Evolutionary conservation across 2,329 filamentous ascomycete genomes (phyloP).

Genomic region (Arthrocladium fulminans): DNA sequence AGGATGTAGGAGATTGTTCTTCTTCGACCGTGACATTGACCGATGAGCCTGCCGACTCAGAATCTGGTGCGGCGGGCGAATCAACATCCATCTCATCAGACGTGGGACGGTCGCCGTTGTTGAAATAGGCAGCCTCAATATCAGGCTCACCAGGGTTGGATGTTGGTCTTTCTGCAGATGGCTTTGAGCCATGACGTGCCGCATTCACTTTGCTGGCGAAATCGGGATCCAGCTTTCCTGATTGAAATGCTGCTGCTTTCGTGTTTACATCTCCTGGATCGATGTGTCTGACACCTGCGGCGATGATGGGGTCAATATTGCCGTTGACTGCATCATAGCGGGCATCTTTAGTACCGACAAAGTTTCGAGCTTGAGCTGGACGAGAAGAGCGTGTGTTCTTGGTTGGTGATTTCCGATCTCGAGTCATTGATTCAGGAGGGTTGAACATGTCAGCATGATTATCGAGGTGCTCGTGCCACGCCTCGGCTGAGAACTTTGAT

Average conservation of each 20-base stretch:
- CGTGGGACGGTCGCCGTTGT: not conserved
- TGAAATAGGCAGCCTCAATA: not conserved
- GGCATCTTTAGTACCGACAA: conserved; percentile 12
- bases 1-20: not conserved
- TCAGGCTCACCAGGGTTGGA: not conserved
- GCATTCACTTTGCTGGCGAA: conserved; percentile 12
- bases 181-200: not conserved
- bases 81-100: conserved; percentile 8
- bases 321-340: conserved; percentile 2
- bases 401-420: conserved; percentile 22
- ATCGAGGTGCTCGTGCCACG: conserved; percentile 32
- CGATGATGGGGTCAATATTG: not conserved
- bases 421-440: conserved; percentile 22
- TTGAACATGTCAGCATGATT: conserved; percentile 31
- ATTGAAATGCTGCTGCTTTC: conserved; percentile 16
- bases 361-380: conserved; percentile 7
- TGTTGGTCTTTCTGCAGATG: conserved; percentile 1
- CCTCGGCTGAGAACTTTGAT: conserved; percentile 33
- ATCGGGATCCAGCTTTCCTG: conserved; percentile 17
- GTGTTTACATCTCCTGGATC: conserved; percentile 8
- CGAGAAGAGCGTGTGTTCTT: conserved; percentile 12
- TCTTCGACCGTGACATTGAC: conserved; percentile 7
- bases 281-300: conserved; percentile 11
- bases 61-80: conserved; percentile 1
- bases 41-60: not conserved